phyloP scores from a whole-genome alignment of 345 rosid species.

The Gossypium arboreum region DNA sequence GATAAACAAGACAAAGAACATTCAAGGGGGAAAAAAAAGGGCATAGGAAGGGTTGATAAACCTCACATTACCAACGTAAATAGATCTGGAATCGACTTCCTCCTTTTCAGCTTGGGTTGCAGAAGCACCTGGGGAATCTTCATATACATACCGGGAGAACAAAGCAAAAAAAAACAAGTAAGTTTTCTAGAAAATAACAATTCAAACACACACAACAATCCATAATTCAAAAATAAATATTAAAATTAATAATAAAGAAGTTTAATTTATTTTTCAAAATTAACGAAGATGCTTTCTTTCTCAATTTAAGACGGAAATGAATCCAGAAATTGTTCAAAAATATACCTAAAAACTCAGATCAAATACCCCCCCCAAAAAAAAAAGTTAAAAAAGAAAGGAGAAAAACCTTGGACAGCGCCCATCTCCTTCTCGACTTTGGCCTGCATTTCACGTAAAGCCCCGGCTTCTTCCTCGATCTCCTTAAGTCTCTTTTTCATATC shows the following conservation, averaged over 20 bases:
- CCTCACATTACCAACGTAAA: constrained; percentile 98
- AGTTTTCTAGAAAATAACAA: constrained; percentile 11
- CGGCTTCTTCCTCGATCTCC: constrained; percentile 97
- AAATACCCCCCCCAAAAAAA: not conserved
- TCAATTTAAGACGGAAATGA: not conserved
- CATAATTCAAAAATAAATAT: not conserved
- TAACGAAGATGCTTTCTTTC: not conserved
- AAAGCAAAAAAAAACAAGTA: not conserved
- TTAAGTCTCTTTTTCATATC: constrained; percentile 94
- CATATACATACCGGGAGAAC: constrained; percentile 23
- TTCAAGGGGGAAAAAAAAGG: not conserved
- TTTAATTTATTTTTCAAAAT: not conserved
- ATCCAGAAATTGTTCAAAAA: not conserved
- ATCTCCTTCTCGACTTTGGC: constrained; percentile 99
- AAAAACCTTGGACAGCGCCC: constrained; percentile 87
- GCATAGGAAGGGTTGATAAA: constrained; percentile 22
- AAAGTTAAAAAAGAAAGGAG: not conserved
- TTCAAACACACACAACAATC: not conserved
- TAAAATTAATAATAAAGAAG: not conserved
- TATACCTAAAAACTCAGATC: constrained; percentile 12
- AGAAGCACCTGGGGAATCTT: constrained; percentile 67
- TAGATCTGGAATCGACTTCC: constrained; percentile 92
- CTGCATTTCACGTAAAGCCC: constrained; percentile 98
- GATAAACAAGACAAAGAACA: not conserved
- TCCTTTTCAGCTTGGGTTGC: constrained; percentile 88